Evolutionary conservation across 345 rosid genomes (phyloP).

Genomic region (Camelina hispida): DNA sequence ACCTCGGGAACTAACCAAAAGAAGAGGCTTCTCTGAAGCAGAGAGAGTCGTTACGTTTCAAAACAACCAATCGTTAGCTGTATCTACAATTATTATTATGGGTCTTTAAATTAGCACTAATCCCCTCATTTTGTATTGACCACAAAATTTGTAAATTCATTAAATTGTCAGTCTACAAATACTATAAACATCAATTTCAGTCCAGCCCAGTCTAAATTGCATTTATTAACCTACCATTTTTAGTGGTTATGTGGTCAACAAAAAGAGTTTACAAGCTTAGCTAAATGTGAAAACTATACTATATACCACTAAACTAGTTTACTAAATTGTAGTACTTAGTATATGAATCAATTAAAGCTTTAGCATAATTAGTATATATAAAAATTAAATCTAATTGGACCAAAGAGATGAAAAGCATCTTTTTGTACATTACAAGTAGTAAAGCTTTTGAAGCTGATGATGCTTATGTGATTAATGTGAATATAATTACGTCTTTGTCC

Average conservation of each 20-base stretch:
- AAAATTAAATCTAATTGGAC: constrained; percentile 20
- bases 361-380: constrained; percentile 18
- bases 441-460: constrained; percentile 30
- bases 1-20: constrained; percentile 25
- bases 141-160: neutral
- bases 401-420: constrained; percentile 34
- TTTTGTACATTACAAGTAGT: neutral
- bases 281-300: constrained; percentile 5
- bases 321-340: too few relatives aligned
- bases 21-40: constrained; percentile 11
- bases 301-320: constrained; percentile 25
- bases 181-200: neutral
- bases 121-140: neutral
- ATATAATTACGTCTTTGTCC: neutral
- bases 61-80: neutral
- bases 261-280: neutral
- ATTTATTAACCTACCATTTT: neutral
- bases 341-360: constrained; percentile 27
- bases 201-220: neutral
- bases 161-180: neutral
- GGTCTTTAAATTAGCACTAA: neutral
- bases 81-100: neutral
- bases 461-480: constrained; percentile 37
- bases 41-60: constrained; percentile 46
- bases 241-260: constrained; percentile 16